Evolutionary conservation across 2,329 filamentous ascomycete genomes (phyloP).

Genomic region (Ceratocystiopsis brevicomis): DNA sequence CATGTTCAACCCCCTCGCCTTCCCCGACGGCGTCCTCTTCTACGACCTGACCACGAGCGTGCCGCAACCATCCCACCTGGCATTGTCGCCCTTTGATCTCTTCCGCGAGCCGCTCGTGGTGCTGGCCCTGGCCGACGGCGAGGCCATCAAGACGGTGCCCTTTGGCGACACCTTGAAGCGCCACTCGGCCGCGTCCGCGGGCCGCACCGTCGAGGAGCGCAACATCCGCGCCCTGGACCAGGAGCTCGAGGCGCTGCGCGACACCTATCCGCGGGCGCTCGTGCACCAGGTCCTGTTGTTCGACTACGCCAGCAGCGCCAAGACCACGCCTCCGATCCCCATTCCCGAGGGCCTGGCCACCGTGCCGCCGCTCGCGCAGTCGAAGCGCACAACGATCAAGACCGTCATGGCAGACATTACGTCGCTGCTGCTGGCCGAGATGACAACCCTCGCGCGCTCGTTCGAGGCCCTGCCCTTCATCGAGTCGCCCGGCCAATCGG

Average conservation of each 20-base stretch:
- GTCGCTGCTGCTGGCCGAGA: slow-evolving; percentile 52
- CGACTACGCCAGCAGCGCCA: slow-evolving; percentile 31
- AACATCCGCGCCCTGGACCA: slow-evolving; percentile 41
- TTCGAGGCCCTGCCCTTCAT: slow-evolving; percentile 57
- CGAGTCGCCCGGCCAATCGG: slow-evolving; percentile 49
- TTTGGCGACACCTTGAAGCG: slow-evolving; percentile 27
- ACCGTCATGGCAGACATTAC: slow-evolving; percentile 66
- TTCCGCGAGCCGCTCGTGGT: slow-evolving; percentile 71
- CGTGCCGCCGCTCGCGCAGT: slow-evolving; percentile 49
- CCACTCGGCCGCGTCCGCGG: slow-evolving; percentile 26
- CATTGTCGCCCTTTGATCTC: slow-evolving; percentile 74
- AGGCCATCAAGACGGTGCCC: slow-evolving; percentile 38
- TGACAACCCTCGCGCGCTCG: slow-evolving; percentile 54
- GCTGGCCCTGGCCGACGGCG: slow-evolving; percentile 68
- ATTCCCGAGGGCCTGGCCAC: slow-evolving; percentile 50
- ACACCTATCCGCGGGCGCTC: slow-evolving; percentile 56
- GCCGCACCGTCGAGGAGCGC: slow-evolving; percentile 31
- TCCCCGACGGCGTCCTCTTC: slow-evolving; percentile 67
- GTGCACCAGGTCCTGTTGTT: slow-evolving; percentile 67
- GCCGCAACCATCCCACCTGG: slow-evolving; percentile 59
- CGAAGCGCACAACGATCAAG: slow-evolving; percentile 62
- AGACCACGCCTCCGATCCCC: slow-evolving; percentile 27
- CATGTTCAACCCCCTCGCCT: slow-evolving; percentile 84
- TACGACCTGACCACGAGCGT: slow-evolving; percentile 73
- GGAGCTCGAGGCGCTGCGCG: slow-evolving; percentile 51